Percentiles rank a stretch among this genome's conserved stretches.
These are phyloP conservation scores for Saccharum spontaneum DNA, from an alignment of 176 grass and related monocot genomes.

Conservation along the genomic window DNA sequence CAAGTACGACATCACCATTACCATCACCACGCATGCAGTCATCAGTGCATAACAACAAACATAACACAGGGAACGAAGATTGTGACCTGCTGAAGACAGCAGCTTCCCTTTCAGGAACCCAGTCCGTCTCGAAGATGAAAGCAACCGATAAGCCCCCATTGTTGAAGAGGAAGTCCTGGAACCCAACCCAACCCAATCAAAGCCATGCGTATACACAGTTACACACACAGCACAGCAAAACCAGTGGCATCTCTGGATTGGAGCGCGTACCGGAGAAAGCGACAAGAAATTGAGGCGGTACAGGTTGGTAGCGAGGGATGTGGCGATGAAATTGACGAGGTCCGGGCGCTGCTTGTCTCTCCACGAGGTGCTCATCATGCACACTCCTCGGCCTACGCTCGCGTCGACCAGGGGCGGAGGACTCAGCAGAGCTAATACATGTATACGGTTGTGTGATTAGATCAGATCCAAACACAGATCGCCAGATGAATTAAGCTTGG, in stretches of 20 bases:
- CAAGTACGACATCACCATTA: conserved; percentile 14
- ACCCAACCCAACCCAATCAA: conserved; percentile 17
- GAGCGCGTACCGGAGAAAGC: conserved; percentile 51
- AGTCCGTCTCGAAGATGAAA: conserved; percentile 71
- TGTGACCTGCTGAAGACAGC: conserved; percentile 54
- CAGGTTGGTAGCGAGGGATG: conserved; percentile 62
- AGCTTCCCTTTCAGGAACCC: conserved; percentile 54
- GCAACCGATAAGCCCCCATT: conserved; percentile 69
- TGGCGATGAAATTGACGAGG: conserved; percentile 61
- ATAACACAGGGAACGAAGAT: neutral
- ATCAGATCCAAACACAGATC: neutral
- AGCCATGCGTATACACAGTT: neutral
- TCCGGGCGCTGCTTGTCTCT: conserved; percentile 61
- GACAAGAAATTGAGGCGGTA: conserved; percentile 75
- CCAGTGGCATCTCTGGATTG: neutral
- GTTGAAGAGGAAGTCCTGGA: conserved; percentile 81
- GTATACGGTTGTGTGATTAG: neutral
- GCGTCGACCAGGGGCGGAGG: neutral
- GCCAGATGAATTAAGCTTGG: too few species aligned
- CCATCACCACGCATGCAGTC: neutral
- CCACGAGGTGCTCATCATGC: conserved; percentile 81
- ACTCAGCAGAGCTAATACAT: too few species aligned
- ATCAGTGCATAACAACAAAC: conserved; percentile 26
- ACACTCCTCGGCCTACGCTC: conserved; percentile 56
- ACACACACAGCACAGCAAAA: neutral